These are phyloP conservation scores for Kandelia obovata DNA, from an alignment of 345 rosid genomes.

Conservation along the genomic window DNA sequence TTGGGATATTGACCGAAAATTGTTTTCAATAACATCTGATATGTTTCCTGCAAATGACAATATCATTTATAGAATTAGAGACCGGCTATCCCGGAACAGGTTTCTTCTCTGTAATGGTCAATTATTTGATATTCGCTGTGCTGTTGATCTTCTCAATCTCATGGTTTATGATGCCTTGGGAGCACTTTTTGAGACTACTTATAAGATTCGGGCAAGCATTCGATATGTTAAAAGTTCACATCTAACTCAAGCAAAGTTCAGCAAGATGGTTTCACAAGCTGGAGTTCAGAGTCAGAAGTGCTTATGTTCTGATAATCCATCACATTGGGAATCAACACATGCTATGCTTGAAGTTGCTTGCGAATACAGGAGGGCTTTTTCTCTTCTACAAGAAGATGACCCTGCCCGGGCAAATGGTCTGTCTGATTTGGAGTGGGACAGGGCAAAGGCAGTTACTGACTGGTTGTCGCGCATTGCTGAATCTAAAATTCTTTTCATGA, in stretches of 20 bases:
- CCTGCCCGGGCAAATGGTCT: conserved; percentile 36
- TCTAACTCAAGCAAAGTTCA: conserved; percentile 36
- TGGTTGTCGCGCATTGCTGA: conserved; percentile 62
- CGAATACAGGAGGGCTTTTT: conserved; percentile 44
- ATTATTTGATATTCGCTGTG: conserved; percentile 63
- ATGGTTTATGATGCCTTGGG: conserved; percentile 62
- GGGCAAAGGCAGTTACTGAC: conserved; percentile 33
- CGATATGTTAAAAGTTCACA: conserved; percentile 47
- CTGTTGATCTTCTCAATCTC: conserved; percentile 45
- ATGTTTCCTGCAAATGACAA: conserved; percentile 39
- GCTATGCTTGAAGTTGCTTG: conserved; percentile 62
- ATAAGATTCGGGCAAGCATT: conserved; percentile 54
- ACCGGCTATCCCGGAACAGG: conserved; percentile 62
- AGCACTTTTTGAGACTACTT: conserved; percentile 37
- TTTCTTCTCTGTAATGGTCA: conserved; percentile 64
- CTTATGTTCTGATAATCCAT: conserved; percentile 47
- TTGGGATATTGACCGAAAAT: conserved; percentile 77
- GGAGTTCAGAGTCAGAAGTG: conserved; percentile 42
- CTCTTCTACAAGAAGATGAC: conserved; percentile 43
- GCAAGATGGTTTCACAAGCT: conserved; percentile 34
- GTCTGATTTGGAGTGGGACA: conserved; percentile 68
- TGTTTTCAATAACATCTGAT: conserved; percentile 62
- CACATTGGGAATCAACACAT: conserved; percentile 62
- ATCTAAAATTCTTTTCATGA: conserved; percentile 44
- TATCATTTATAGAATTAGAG: conserved; percentile 52